Evolutionary conservation across 179 eudicot species (phyloP), one percentile per base, ranked within the genome.

Genomic region (Carnegiea gigantea): DNA sequence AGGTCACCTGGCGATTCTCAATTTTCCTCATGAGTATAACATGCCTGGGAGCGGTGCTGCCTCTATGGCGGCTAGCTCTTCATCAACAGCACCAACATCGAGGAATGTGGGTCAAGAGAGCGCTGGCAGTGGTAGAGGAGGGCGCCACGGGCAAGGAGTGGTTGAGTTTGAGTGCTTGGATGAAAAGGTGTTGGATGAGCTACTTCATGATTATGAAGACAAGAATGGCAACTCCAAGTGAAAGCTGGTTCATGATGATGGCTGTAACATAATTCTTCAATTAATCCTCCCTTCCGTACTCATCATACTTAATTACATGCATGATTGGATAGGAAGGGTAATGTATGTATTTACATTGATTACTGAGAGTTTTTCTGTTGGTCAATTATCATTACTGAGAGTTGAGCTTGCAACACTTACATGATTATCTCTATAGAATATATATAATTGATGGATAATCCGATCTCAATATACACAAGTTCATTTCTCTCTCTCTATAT

Each of bases 131-230:
- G 44, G 44, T 40, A 77, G 81, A 36, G 76, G 30, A 6, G 85
- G 86, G 30, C 67, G n/a, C 28, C 44, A 40, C 44, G 0, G 0
- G 9, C 5, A 33, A 24, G 71, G 30, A 13, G 90, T 90, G 15
- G 64, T 90, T 36, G 93, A 90, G 65, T 85, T 90, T 75, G 93
- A 89, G 82, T 90, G 57, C 78, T 73, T 87, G 83, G 93, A 90
- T 89, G 91, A 89, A 30, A 86, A 85, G 82, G 57, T 89, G 75
- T 81, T 90, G 87, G 93, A 90, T 24, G 91, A 90, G 15, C 88
- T 90, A 21, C 91, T 90, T 84, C 90, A 78, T 43, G 82, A 79
- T 80, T 86, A 84, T 75, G 82, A 84, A 62, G 73, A 64, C 17
- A 4, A 65, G 38, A 15, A 54, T 54, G 71, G 71, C 33, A 24